Percentiles rank a stretch among this genome's conserved stretches.
These are phyloP conservation scores for Scheffersomyces illinoinensis DNA, from an alignment of 1,139 yeast species.

Conservation along the genomic window DNA sequence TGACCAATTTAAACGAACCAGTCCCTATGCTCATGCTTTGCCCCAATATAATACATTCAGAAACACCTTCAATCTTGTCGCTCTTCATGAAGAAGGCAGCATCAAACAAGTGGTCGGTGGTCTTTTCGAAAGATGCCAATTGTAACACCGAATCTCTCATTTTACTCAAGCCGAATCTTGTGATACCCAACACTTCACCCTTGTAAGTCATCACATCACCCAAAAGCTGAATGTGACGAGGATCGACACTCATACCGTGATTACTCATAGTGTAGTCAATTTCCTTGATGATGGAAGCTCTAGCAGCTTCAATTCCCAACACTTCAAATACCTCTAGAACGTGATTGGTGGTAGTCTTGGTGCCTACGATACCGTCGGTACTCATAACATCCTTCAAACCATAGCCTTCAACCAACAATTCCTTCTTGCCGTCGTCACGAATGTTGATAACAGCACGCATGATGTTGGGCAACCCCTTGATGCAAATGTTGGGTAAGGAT, in stretches of 20 bases:
- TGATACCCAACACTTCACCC: constrained; percentile 97
- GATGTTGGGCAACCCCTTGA: constrained; percentile 89
- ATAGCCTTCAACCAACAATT: constrained; percentile 94
- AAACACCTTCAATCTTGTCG: constrained; percentile 95
- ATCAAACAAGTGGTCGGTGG: constrained; percentile 97
- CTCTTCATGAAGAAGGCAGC: constrained; percentile 98
- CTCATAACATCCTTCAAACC: constrained; percentile 96
- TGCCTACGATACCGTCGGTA: constrained; percentile 94
- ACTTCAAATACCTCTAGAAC: constrained; percentile 86
- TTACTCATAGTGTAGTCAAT: constrained; percentile 98
- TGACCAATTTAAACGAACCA: constrained; percentile 88
- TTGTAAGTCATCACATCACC: constrained; percentile 99
- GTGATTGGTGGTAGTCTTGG: constrained; percentile 87
- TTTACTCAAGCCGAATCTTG: constrained; percentile 95
- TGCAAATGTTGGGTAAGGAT: constrained; percentile 80
- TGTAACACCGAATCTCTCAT: constrained; percentile 98
- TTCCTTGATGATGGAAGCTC: constrained; percentile 89
- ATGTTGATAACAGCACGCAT: constrained; percentile 96
- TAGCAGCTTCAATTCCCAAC: constrained; percentile 96
- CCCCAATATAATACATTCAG: constrained; percentile 96
- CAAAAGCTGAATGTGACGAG: constrained; percentile 94
- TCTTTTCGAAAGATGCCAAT: constrained; percentile 95
- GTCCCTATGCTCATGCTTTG: constrained; percentile 98
- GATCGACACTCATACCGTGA: constrained; percentile 99
- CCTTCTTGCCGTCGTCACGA: constrained; percentile 81